Base-by-base conservation (phyloP, 495 filamentous ascomycete species). In the Rhizodiscina lignyota region DNA sequence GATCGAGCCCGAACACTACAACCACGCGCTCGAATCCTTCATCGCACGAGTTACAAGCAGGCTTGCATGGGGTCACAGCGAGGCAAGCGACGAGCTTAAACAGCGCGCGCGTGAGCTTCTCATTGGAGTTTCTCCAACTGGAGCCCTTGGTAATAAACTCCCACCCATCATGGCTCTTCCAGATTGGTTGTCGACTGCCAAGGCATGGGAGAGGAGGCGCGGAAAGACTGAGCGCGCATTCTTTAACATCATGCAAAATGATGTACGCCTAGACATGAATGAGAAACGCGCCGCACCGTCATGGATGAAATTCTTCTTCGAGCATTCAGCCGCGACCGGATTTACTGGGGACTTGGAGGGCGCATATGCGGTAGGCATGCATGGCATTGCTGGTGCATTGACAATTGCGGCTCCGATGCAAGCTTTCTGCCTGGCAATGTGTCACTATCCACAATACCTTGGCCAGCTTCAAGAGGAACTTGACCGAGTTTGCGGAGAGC, bases 351-450 rank as follows among this genome's bases (percentile, higher is more conserved):
- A 62, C 45, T 36, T 67, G 10, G 55, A 59, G 35, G 55, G 51
- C 10, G 55, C 55, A 6, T 55, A 55, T 38, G 43, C 48, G 23
- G 49, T 59, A 16, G 55, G 55, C 12, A 54, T 55, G 54, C 49
- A 48, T 36, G 51, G 48, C n/a, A 54, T 59, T 30, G 52, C 52
- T 13, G 54, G 48, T 30, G 48, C 51, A 13, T 42, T 68, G 18
- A 55, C 63, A 16, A 54, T 52, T 15, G 65, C 64, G 1, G 65
- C 62, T 10, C 47, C 68, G 2, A 64, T 74, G 34, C 64, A 72
- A 52, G 66, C 58, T 16, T 74, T 66, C 37, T 48, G 74, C 13
- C 45, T 75, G 12, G 70, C 73, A 15, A 72, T 76, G 67, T 56
- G 62, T 40, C 66, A 67, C 40, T 68, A 69, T 44, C 70, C 70